A percentile compares a stretch with the other conserved stretches of the same genome.
Evolutionary conservation across 805 yeast species (phyloP).

Genomic region (Candida peoriensis): DNA sequence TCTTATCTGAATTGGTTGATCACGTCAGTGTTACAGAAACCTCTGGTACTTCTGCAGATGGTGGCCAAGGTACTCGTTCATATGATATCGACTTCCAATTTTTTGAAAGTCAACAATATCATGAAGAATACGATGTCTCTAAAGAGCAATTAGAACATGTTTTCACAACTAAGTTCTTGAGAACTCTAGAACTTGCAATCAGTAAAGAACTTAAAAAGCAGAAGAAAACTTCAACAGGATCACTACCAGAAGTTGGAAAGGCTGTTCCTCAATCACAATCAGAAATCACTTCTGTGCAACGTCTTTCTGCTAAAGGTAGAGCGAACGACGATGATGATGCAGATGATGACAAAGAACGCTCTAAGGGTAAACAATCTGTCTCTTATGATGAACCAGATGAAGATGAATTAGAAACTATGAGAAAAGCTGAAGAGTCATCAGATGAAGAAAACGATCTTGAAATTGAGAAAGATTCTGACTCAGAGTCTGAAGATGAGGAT

Average conservation of each 20-base stretch:
- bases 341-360: slow-evolving; percentile 53
- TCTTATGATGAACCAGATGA: slow-evolving; percentile 96
- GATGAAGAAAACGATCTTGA: slow-evolving; percentile 52
- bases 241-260: slow-evolving; percentile 61
- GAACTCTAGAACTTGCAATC: slow-evolving; percentile 65
- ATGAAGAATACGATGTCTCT: slow-evolving; percentile 81
- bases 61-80: slow-evolving; percentile 45
- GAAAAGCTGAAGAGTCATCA: slow-evolving; percentile 71
- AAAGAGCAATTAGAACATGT: slow-evolving; percentile 72
- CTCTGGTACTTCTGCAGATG: slow-evolving; percentile 54
- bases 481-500: slow-evolving; percentile 33
- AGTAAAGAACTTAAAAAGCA: slow-evolving; percentile 80
- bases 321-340: slow-evolving; percentile 51
- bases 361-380: slow-evolving; percentile 76
- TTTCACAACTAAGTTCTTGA: slow-evolving; percentile 60
- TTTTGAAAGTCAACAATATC: slow-evolving; percentile 72
- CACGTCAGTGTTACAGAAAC: slow-evolving; percentile 83
- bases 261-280: slow-evolving; percentile 59
- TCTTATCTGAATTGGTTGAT: slow-evolving; percentile 84
- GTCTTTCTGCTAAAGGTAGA: slow-evolving; percentile 29
- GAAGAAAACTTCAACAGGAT: slow-evolving; percentile 45
- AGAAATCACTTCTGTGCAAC: slow-evolving; percentile 34
- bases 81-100: slow-evolving; percentile 73
- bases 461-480: slow-evolving; percentile 36
- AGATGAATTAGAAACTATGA: slow-evolving; percentile 88